Conservation (phyloP, 106 monocot species). For the Acorus calamus region DNA sequence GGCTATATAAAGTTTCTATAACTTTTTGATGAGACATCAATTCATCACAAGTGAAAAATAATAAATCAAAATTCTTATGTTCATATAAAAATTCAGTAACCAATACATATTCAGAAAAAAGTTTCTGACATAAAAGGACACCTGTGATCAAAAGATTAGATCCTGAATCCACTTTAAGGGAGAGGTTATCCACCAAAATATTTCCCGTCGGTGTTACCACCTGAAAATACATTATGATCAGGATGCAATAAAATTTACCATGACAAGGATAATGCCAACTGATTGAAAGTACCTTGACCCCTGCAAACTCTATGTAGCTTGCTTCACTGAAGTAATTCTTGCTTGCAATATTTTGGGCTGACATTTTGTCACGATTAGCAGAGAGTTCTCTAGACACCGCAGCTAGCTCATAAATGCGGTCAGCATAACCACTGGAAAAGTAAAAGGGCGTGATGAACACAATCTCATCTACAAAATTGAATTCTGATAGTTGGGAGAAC, state of each 20-base stretch:
- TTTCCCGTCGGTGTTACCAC: slow-evolving; percentile 95
- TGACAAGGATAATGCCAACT: background rate
- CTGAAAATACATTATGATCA: slow-evolving; percentile 28
- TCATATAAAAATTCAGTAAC: too few relatives aligned
- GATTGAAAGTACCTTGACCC: slow-evolving; percentile 58
- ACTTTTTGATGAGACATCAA: too few relatives aligned
- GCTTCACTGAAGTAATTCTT: slow-evolving; percentile 77
- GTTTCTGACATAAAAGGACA: background rate
- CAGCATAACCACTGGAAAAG: slow-evolving; percentile 86
- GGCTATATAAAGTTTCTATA: too few relatives aligned
- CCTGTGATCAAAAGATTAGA: slow-evolving; percentile 99
- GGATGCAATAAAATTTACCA: background rate
- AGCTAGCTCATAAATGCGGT: slow-evolving; percentile 90
- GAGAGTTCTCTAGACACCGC: slow-evolving; percentile 73
- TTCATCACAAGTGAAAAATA: too few relatives aligned
- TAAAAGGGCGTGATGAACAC: slow-evolving; percentile 6
- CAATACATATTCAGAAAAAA: too few relatives aligned
- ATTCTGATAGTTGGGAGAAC: too few relatives aligned
- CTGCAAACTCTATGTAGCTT: slow-evolving; percentile 84
- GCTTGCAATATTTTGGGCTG: slow-evolving; percentile 29
- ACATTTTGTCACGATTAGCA: slow-evolving; percentile 31
- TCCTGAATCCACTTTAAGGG: slow-evolving; percentile 74
- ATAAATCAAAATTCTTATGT: too few relatives aligned
- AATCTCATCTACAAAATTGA: background rate
- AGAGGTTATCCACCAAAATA: slow-evolving; percentile 77